Conservation (phyloP, 371 early-diverging fungal genomes). For the Mucor velutinosus region DNA sequence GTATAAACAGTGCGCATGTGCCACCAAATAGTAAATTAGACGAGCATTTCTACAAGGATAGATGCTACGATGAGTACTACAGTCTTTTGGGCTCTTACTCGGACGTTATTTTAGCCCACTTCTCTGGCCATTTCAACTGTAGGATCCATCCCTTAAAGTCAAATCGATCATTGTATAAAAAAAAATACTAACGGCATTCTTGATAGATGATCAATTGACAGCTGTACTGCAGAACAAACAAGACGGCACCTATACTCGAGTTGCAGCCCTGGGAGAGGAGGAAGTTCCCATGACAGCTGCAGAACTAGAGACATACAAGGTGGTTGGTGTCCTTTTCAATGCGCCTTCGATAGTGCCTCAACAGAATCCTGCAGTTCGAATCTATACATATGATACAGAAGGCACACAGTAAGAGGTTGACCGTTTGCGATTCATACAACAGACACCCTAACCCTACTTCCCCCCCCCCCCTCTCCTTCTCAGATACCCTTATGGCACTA, state of each 20-base stretch:
- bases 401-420: constrained; percentile 2
- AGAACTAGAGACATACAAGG: constrained; percentile 13
- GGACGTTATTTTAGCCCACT: constrained; percentile 46
- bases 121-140: constrained; percentile 56
- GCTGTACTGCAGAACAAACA: constrained; percentile 14
- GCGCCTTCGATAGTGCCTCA: constrained; percentile 56
- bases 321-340: constrained; percentile 35
- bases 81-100: constrained; percentile 45
- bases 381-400: constrained; percentile 46
- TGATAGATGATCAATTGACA: constrained; percentile 23
- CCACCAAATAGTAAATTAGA: constrained; percentile 43
- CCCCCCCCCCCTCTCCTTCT: background rate
- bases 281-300: constrained; percentile 17
- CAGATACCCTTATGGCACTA: constrained; percentile 26
- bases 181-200: background rate
- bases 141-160: background rate
- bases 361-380: constrained; percentile 54
- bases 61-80: constrained; percentile 42
- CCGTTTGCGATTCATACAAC: background rate
- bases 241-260: constrained; percentile 11
- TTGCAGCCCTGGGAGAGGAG: constrained; percentile 19
- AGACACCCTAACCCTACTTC: background rate
- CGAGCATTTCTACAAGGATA: constrained; percentile 10
- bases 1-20: constrained; percentile 43
- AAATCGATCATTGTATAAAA: background rate